Evolutionary conservation across 148 eudicot species (phyloP), one percentile per base, ranked within the genome.

Genomic region (Selenicereus undatus): DNA sequence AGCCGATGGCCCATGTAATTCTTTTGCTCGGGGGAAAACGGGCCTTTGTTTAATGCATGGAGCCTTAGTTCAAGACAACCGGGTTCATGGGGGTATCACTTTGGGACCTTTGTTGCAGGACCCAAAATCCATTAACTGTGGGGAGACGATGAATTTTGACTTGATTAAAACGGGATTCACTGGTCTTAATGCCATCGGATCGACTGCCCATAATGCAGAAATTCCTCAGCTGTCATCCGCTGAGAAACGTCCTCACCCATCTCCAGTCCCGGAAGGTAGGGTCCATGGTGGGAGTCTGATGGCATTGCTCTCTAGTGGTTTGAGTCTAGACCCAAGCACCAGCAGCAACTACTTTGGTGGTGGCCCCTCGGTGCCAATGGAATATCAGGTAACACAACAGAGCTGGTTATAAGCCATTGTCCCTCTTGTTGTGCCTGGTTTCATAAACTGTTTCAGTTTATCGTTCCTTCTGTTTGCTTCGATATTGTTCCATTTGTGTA

Each of bases 201-300:
- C 87, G 84, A 24, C 82, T 69, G 11, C 65, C 18, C 62, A 30
- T 56, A 78, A 36, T 14, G 88, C 87, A 9, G 81, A 70, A 21
- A 30, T 85, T 11, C 85, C 90, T 11, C 93, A 90, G 36, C 83
- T 82, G 13, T 71, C 76, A 3, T 84, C 79, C 30, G 81, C 86
- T 0, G 54, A 68, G 8, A 85, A 90, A 22, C 79, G 51, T 75
- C 83, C 88, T 21, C 0, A 79, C 84, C 3, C 87, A 89, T 65
- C 78, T 87, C 52, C 85, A 58, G 11, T 81, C 17, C 78, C 92
- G 1, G 91, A 91, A 79, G 94, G 92, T 65, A 86, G 94, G 83
- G 94, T 91, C 29, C 94, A 91, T 60, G 92, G 92, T 26, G 94
- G 94, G 39, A 91, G 94, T 26, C 87, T 91, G 71, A 79, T 90